Evolutionary conservation across 2,329 filamentous ascomycete species (phyloP).

Genomic region (Arthrobotrys pseudoclavata): DNA sequence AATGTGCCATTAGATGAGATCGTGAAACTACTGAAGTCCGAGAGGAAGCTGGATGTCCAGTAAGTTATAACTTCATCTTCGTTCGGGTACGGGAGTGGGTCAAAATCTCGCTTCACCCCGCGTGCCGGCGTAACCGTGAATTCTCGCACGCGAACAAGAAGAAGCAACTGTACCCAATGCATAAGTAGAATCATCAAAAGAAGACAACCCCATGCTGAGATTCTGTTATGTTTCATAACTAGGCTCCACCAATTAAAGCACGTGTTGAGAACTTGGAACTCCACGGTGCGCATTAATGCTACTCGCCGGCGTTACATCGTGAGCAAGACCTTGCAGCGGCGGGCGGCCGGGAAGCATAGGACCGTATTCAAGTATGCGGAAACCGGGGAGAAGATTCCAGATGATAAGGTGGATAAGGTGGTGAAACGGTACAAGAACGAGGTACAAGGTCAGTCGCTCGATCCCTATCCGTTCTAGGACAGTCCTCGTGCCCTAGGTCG

Average conservation of each 20-base stretch:
- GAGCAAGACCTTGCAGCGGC: constrained; percentile 47
- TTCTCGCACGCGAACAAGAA: constrained; percentile 8
- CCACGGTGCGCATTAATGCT: constrained; percentile 55
- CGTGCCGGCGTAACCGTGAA: constrained; percentile 6
- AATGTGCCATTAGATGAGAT: constrained; percentile 52
- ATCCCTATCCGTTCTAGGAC: background rate
- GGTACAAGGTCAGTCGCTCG: constrained; percentile 30
- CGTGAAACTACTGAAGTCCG: constrained; percentile 42
- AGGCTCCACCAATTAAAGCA: constrained; percentile 59
- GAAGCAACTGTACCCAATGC: constrained; percentile 3
- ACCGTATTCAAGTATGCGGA: constrained; percentile 53
- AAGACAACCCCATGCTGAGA: constrained; percentile 29
- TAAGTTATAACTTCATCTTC: constrained; percentile 30
- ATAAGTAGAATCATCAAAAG: constrained; percentile 1
- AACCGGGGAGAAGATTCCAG: constrained; percentile 50
- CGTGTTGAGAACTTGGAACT: constrained; percentile 53
- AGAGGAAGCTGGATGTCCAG: constrained; percentile 51
- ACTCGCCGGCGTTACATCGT: constrained; percentile 56
- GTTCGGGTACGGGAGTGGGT: constrained; percentile 15
- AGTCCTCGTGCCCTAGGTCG: background rate
- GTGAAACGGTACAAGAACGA: constrained; percentile 56
- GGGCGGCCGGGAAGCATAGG: constrained; percentile 41
- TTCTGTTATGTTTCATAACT: constrained; percentile 9
- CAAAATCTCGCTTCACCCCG: constrained; percentile 17
- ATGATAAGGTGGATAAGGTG: constrained; percentile 55